Base-by-base conservation (phyloP, 257 asterid genomes). In the Plantago elongata region DNA sequence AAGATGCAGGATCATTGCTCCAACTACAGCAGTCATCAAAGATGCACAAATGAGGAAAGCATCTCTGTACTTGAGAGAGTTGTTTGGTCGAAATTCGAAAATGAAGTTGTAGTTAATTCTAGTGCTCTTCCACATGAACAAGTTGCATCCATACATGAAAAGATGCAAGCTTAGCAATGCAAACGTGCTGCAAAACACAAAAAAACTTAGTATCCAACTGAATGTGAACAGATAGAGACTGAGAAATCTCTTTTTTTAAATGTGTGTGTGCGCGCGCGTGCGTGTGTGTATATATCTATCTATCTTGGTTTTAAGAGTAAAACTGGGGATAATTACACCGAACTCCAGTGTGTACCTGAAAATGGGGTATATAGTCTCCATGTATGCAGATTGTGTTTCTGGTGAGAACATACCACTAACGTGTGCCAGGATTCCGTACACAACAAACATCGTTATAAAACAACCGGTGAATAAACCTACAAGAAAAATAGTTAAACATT, bases 391-490 rank as follows among this genome's bases (percentile, higher is more conserved):
- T 63, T 78, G 80, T 7, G 85, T 70, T 44, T 66, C 57, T 7
- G 92, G 68, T 4, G 94, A 78, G 74, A 89, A 89, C 91, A 87
- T 70, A 50, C 97, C 95, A 56, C 89, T 85, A 12, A 89, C 27
- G 70, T 92, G 99, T 38, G 95, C 96, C 78, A 92, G 78, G 59
- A 81, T 83, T 68, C 85, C 97, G 10, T 92, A 92, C 3, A 89
- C 84, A 58, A 65, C 69, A 66, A 92, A 92, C 67, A 89, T 60
- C n/a, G 96, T 82, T 12, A 85, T 90, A 61, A 92, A 92, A 65
- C 94, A 78, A 15, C 99, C 99, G 1, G 99, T 89, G 49, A 92
- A 92, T 46, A 92, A 70, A 51, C 99, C 99, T 92, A 83, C 85
- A 77, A 57, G 11, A 16, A 5, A 22, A 18, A 57, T 34, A 34